Conservation (phyloP, 2,329 filamentous ascomycete species). For the Hypoxylon sp. region DNA sequence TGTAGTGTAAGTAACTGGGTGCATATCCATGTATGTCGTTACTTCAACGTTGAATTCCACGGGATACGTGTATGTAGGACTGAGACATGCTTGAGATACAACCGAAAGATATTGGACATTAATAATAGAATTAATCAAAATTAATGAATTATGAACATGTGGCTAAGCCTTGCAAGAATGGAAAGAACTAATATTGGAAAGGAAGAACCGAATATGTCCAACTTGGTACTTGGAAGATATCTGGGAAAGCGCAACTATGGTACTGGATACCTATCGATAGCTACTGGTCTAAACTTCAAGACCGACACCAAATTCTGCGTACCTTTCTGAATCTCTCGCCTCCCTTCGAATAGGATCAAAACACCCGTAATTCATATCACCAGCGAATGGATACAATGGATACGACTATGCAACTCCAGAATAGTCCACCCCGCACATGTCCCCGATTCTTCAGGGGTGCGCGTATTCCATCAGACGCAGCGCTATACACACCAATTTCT, state of each 20-base stretch:
- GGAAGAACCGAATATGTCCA: conserved; percentile 3
- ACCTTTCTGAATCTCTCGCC: not conserved
- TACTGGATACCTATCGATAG: not conserved
- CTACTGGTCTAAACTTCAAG: not conserved
- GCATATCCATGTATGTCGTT: too few relatives aligned
- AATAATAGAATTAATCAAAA: conserved; percentile 41
- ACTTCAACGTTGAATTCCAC: conserved; percentile 47
- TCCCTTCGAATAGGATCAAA: conserved; percentile 8
- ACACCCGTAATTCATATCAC: not conserved
- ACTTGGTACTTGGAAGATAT: too few relatives aligned
- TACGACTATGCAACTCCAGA: not conserved
- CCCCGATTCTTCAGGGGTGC: conserved; percentile 12
- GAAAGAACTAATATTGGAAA: conserved; percentile 19
- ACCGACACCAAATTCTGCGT: not conserved
- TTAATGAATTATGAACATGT: conserved; percentile 20
- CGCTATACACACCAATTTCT: conserved; percentile 10
- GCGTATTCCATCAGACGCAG: conserved; percentile 18
- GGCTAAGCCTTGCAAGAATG: conserved; percentile 6
- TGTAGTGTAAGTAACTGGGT: conserved; percentile 1
- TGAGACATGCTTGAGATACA: conserved; percentile 6
- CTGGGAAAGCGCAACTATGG: conserved; percentile 8
- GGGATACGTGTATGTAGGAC: conserved; percentile 54
- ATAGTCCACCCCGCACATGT: conserved; percentile 9
- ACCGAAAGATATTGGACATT: conserved; percentile 31
- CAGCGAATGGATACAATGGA: not conserved